Evolutionary conservation across 2,329 filamentous ascomycete genomes (phyloP), one percentile per base, ranked within the genome.

Genomic region (Septoria petroselini): DNA sequence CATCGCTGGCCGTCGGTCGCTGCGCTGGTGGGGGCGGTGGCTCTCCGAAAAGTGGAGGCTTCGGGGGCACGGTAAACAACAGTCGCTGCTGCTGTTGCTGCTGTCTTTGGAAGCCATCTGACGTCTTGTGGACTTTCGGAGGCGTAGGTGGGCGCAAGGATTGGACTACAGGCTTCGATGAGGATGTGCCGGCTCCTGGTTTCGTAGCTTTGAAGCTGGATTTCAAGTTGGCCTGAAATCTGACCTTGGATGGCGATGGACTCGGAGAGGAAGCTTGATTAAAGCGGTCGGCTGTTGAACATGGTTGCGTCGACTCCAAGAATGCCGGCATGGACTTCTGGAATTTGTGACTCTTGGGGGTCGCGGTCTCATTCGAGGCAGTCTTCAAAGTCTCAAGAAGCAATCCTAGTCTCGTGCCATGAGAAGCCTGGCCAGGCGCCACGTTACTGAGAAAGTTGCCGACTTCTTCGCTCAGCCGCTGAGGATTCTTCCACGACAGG

Each of bases 401-500:
- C 1, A n/a, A 29, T 1, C 41, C 15, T 1, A 34, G n/a, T 2
- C 21, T 41, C 2, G 3, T 18, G 2, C 18, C 37, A n/a, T 27
- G 19, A n/a, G 11, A 11, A 11, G n/a, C 27, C 14, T 30, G 11
- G 18, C 30, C 27, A 25, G 41, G 17, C 8, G 9, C 21, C 4
- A 44, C 21, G 9, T n/a, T 50, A 17, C 21, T 12, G 19, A 51
- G 27, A 29, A 35, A 51, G 18, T n/a, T 42, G 14, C 15, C 17
- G 14, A 45, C 37, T 25, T 29, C 31, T 15, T 30, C 19, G 14
- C 29, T 17, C 9, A 51, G 48, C 29, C 23, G 37, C 7, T 15
- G 14, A 11, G n/a, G 35, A 35, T 51, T 52, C n/a, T 41, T 39
- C 30, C 30, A 52, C n/a, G 27, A 43, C 5, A 52, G 38, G 9